phyloP scores from a whole-genome alignment of 73 alveolate species.

The Durusdinium trenchii region DNA sequence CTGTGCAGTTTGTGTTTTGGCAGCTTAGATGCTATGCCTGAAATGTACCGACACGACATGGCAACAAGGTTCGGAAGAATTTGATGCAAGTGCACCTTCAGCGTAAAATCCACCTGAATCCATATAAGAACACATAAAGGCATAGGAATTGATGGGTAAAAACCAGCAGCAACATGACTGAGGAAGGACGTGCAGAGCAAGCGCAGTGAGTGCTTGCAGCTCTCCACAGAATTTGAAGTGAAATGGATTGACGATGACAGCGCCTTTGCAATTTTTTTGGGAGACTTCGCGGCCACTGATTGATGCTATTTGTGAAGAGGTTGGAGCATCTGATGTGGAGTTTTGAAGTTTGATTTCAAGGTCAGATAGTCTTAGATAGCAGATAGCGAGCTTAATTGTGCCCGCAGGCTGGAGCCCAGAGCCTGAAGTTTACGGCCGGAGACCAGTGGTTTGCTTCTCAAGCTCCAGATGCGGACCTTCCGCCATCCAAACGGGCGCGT shows the following conservation, averaged over 20 bases:
- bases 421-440: slow-evolving; percentile 46
- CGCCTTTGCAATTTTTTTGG: slow-evolving; percentile 69
- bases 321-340: neutral
- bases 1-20: too few species aligned
- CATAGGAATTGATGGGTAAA: too few species aligned
- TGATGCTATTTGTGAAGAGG: slow-evolving; percentile 3
- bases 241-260: slow-evolving; percentile 75
- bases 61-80: too few species aligned
- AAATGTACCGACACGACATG: too few species aligned
- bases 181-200: neutral
- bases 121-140: too few species aligned
- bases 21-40: too few species aligned
- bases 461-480: neutral
- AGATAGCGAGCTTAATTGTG: neutral
- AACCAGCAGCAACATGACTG: too few species aligned
- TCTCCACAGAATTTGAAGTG: neutral
- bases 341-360: neutral
- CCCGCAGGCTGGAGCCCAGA: slow-evolving; percentile 20
- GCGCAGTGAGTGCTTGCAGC: neutral
- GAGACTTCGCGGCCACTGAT: slow-evolving; percentile 5
- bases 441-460: slow-evolving; percentile 7
- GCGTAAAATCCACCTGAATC: too few species aligned
- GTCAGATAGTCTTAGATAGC: neutral
- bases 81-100: too few species aligned
- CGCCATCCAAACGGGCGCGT: slow-evolving; percentile 29